phyloP scores from a whole-genome alignment of 345 rosid genomes.

The Orychophragmus violaceus region DNA sequence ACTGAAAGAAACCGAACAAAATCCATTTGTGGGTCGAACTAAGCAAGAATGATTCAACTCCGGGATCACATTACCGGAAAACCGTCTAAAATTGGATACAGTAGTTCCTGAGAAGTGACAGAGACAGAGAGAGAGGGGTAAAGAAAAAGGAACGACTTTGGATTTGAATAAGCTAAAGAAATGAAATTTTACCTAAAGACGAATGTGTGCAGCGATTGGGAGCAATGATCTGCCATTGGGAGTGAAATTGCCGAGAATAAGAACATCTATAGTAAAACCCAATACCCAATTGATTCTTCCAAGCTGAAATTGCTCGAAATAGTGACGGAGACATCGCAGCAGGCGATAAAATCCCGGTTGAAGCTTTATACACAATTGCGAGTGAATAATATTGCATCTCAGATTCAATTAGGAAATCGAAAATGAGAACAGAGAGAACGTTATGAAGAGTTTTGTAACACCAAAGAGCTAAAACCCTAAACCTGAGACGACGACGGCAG shows the following conservation, averaged over 20 bases:
- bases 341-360: neutral
- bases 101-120: neutral
- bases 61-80: neutral
- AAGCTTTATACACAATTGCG: neutral
- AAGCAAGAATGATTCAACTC: constrained; percentile 3
- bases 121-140: neutral
- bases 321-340: constrained; percentile 27
- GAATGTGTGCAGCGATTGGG: neutral
- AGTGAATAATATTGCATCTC: too few species aligned
- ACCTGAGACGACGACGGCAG: neutral
- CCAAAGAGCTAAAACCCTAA: constrained; percentile 12
- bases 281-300: constrained; percentile 17
- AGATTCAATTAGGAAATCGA: neutral
- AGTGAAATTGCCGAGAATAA: neutral
- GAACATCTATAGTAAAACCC: neutral
- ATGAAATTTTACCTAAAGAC: constrained; percentile 12
- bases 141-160: neutral
- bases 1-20: constrained; percentile 33
- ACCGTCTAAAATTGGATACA: neutral
- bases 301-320: constrained; percentile 26
- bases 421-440: too few species aligned
- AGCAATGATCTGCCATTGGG: neutral
- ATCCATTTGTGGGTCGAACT: constrained; percentile 22
- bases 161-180: neutral
- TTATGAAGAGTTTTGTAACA: neutral